These are phyloP conservation scores for Periconia digitata DNA, from an alignment of 2,329 filamentous ascomycete species.

Conservation along the genomic window DNA sequence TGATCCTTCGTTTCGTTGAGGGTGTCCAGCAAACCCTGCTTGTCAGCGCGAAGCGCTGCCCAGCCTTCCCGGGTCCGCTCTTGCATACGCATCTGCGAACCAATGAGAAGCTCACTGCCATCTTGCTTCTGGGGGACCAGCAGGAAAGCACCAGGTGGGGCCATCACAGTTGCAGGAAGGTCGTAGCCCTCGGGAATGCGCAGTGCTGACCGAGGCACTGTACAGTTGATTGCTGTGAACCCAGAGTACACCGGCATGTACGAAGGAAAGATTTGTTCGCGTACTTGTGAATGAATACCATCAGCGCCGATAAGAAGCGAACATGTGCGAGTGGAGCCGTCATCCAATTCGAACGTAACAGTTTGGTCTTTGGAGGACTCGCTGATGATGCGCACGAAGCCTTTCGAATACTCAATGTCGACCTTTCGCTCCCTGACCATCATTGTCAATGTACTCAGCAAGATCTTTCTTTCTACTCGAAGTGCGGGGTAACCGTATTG, in stretches of 20 bases:
- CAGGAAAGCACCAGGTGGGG: constrained; percentile 40
- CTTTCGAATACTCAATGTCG: constrained; percentile 50
- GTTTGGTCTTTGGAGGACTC: constrained; percentile 20
- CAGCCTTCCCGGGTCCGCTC: constrained; percentile 31
- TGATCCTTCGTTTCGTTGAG: constrained; percentile 10
- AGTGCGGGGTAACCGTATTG: constrained; percentile 57
- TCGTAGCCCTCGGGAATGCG: constrained; percentile 11
- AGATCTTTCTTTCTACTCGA: constrained; percentile 55
- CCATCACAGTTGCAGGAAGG: constrained; percentile 38
- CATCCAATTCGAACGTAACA: constrained; percentile 52
- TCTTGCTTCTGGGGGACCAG: constrained; percentile 41
- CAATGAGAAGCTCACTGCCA: constrained; percentile 39
- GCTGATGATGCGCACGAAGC: constrained; percentile 46
- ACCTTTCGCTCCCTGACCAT: constrained; percentile 46
- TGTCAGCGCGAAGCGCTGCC: constrained; percentile 34
- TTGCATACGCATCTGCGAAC: constrained; percentile 38
- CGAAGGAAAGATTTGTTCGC: constrained; percentile 52
- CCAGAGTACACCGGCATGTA: constrained; percentile 55
- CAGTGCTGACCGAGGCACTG: constrained; percentile 13
- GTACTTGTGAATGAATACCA: constrained; percentile 61
- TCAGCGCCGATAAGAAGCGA: constrained; percentile 59
- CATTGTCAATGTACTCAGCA: constrained; percentile 52
- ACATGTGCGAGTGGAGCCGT: constrained; percentile 47
- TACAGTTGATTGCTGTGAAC: constrained; percentile 46
- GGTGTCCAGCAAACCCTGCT: constrained; percentile 16